Evolutionary conservation across 2,329 filamentous ascomycete genomes (phyloP), one percentile per base, ranked within the genome.

Genomic region (Colletotrichum higginsianum): DNA sequence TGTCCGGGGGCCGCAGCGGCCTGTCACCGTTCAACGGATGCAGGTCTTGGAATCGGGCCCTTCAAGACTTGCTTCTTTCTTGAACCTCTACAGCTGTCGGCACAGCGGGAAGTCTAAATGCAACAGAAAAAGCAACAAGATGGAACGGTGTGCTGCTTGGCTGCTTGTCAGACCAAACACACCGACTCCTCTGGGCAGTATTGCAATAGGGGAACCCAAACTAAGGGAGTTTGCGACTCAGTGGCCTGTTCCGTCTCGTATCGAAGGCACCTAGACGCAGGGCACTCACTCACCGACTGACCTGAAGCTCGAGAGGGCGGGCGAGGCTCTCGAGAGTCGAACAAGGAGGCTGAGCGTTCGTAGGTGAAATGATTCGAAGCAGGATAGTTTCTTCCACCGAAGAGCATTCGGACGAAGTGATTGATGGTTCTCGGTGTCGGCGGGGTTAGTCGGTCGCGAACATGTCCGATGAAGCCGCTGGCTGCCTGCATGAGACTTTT

Each of bases 231-330:
- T 47, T 21, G 40, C 38, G 38, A n/a, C 21, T 21, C 40, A 26
- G 61, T 70, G 53, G 61, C 47, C 53, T 61, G 64, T 52, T 30
- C 4, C 46, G 50, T 57, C 52, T 67, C 50, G 63, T 67, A 57
- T 62, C 42, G 18, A 44, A 56, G 61, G 44, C 40, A 11, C n/a
- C 21, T 38, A 57, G 44, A 50, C 52, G 53, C 53, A 16, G 40
- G 49, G 62, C 55, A 55, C 46, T 65, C 53, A 44, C 62, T 56
- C 55, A 55, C 38, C 64, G 61, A 44, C 62, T 56, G 49, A 60
- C 47, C 55, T 56, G 55, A 42, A 35, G 23, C 57, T 60, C 13
- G 18, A 50, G 13, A 38, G 30, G 23, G 16, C 16, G 6, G 26
- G 6, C 13, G 38, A 38, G 26, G 35, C 13, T 4, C 38, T 26